Conservation (phyloP, 148 eudicot species). For the Chenopodium suecicum region DNA sequence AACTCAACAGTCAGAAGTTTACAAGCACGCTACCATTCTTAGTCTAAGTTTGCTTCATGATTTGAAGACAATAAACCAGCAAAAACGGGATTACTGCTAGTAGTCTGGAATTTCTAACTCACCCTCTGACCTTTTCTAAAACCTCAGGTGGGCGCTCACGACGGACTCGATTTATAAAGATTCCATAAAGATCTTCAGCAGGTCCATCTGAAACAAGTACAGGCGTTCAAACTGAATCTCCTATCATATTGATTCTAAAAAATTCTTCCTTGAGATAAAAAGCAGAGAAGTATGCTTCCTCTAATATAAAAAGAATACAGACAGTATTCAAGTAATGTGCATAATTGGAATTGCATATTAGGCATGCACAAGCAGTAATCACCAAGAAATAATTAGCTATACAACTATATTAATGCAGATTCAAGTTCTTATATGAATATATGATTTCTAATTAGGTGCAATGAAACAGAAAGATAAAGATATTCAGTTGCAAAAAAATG, state of each 20-base stretch:
- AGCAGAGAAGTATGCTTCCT: not conserved
- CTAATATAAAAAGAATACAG: not conserved
- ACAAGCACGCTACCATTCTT: not conserved
- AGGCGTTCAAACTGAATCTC: not conserved
- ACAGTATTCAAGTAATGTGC: not conserved
- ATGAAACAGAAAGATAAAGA: not conserved
- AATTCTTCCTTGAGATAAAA: not conserved
- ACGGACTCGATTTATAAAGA: constrained; percentile 92
- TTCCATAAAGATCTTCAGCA: constrained; percentile 96
- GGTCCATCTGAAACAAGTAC: constrained; percentile 72
- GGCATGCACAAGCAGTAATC: not conserved
- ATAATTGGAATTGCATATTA: not conserved
- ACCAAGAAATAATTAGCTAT: not conserved
- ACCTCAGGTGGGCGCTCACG: constrained; percentile 85
- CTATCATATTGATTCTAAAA: not conserved
- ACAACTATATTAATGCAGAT: not conserved
- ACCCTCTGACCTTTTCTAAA: constrained; percentile 87
- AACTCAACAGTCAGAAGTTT: not conserved
- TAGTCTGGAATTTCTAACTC: constrained; percentile 29
- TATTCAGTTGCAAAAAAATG: not conserved
- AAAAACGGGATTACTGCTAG: not conserved
- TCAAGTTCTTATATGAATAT: not conserved
- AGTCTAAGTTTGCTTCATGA: not conserved
- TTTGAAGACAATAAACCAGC: not conserved
- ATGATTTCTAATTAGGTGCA: not conserved